Conservation (phyloP, 768 basidiomycete species). For the Antrodiella citrinella region DNA sequence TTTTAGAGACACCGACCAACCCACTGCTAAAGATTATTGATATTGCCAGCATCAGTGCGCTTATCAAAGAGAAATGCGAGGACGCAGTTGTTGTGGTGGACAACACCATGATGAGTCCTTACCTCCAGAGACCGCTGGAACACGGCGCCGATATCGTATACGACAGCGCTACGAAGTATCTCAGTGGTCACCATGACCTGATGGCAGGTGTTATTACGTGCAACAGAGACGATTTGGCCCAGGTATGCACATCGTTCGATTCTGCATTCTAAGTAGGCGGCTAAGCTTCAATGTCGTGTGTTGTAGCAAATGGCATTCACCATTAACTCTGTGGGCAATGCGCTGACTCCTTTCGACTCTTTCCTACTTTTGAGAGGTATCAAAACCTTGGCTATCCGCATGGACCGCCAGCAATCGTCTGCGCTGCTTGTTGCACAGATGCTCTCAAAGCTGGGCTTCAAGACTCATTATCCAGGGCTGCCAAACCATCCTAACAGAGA, state of each 20-base stretch:
- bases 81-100: constrained; percentile 85
- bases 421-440: constrained; percentile 81
- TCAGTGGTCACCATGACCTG: constrained; percentile 96
- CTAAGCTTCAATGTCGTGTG: neutral
- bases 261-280: constrained; percentile 5
- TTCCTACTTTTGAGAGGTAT: constrained; percentile 93
- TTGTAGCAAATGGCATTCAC: constrained; percentile 77
- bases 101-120: constrained; percentile 99
- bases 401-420: constrained; percentile 88
- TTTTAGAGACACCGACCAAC: constrained; percentile 96
- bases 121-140: constrained; percentile 89
- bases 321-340: constrained; percentile 92
- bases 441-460: constrained; percentile 78
- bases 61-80: constrained; percentile 77
- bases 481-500: constrained; percentile 73
- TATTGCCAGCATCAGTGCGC: constrained; percentile 70
- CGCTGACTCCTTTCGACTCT: constrained; percentile 89
- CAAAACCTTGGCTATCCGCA: constrained; percentile 93
- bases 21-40: constrained; percentile 94
- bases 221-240: constrained; percentile 84
- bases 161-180: constrained; percentile 95
- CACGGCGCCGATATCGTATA: constrained; percentile 97
- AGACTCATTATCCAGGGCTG: constrained; percentile 89
- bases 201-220: constrained; percentile 97
- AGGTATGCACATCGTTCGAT: constrained; percentile 37